Evolutionary conservation across 2,329 filamentous ascomycete species (phyloP).

Genomic region (Alternaria hordeiaustralica): DNA sequence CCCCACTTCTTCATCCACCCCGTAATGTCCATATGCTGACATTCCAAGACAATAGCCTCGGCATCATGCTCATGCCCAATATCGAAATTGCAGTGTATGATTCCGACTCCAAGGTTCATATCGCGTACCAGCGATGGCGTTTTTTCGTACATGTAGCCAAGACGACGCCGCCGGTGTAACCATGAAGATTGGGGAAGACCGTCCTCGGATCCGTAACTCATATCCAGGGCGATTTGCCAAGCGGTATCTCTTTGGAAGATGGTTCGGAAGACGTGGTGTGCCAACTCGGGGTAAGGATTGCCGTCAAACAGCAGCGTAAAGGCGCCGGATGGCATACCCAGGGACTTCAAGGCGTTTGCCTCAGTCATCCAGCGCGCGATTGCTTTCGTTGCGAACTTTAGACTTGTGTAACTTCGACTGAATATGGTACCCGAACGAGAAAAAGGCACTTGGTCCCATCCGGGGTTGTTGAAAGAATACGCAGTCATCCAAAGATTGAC

Average conservation of each 20-base stretch:
- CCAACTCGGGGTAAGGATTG: background rate
- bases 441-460: too few species aligned
- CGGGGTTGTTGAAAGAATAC: too few species aligned
- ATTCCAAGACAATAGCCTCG: too few species aligned
- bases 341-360: background rate
- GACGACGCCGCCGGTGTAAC: background rate
- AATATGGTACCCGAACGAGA: too few species aligned
- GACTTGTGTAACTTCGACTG: too few species aligned
- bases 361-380: background rate
- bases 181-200: background rate
- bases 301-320: background rate
- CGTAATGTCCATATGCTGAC: too few species aligned
- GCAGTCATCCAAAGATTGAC: too few species aligned
- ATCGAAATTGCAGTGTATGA: background rate
- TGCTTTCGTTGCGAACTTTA: background rate
- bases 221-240: background rate
- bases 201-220: background rate
- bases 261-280: background rate
- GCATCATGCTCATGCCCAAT: background rate
- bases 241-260: background rate
- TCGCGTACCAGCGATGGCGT: background rate
- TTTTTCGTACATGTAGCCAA: background rate
- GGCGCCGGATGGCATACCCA: background rate
- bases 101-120: background rate
- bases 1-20: too few species aligned